These are phyloP conservation scores for Pseudogymnoascus sp. DNA, from an alignment of 2,329 filamentous ascomycete genomes.

Conservation along the genomic window DNA sequence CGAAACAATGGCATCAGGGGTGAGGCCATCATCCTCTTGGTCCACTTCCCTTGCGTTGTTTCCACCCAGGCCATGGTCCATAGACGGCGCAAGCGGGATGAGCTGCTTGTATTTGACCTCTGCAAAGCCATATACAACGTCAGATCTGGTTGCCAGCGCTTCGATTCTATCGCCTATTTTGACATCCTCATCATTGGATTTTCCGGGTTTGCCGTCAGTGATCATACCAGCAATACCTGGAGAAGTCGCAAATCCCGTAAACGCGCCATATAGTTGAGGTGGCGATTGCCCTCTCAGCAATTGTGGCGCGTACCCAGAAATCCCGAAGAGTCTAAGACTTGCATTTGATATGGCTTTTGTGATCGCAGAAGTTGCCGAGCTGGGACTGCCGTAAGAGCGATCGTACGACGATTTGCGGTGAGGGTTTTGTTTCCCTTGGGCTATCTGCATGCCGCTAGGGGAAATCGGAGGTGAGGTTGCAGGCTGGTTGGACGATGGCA, in stretches of 20 bases:
- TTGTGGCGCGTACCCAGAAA: conserved; percentile 57
- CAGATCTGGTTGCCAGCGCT: conserved; percentile 84
- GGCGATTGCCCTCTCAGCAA: conserved; percentile 62
- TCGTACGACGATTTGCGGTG: conserved; percentile 77
- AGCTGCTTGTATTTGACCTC: conserved; percentile 98
- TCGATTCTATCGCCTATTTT: conserved; percentile 77
- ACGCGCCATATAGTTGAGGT: conserved; percentile 70
- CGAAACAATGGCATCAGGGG: conserved; percentile 75
- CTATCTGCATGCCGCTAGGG: conserved; percentile 63
- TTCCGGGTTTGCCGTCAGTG: conserved; percentile 55
- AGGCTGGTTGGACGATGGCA: conserved; percentile 61
- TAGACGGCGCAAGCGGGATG: conserved; percentile 78
- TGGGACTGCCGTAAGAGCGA: conserved; percentile 62
- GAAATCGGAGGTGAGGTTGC: conserved; percentile 61
- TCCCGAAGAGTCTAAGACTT: conserved; percentile 66
- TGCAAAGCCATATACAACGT: conserved; percentile 95
- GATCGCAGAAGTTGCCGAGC: conserved; percentile 80
- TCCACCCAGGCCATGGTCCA: conserved; percentile 63
- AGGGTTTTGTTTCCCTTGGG: conserved; percentile 57
- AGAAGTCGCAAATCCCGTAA: conserved; percentile 74
- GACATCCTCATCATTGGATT: conserved; percentile 69
- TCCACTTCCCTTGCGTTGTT: conserved; percentile 43
- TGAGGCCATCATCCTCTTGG: conserved; percentile 71
- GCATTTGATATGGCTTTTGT: conserved; percentile 94
- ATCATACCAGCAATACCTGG: conserved; percentile 56